Base-by-base conservation (phyloP, 495 filamentous ascomycete genomes). In the Terfezia boudieri region DNA sequence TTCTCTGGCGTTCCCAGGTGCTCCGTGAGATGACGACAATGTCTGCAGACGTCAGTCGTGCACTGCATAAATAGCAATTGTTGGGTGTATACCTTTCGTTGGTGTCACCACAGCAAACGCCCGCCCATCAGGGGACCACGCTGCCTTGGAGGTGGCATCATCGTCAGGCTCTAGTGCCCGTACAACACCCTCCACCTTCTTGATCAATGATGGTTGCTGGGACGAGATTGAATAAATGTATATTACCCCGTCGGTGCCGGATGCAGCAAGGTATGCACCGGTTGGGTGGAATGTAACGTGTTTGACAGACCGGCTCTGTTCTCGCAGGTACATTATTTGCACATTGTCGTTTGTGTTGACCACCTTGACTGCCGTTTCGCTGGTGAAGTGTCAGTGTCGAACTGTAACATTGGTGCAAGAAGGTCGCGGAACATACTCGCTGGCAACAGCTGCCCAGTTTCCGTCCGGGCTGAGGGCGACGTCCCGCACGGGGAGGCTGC, bases 91-190 rank as follows among this genome's bases (percentile, higher is more conserved):
- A 22, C 10, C 36, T 35, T 81, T 71, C 1, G 84, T 89, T 1
- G 81, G 74, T 12, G 92, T 94, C 0, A 86, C 79, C 0, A 80
- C 79, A 9, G 85, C 86, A 67, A 98, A 94, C 6, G 87, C 86
- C 48, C 84, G 77, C 7, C 92, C 89, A 62, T 96, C 92, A 0
- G 92, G 92, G 69, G 95, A 89, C 90, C 90, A 98, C 2, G 79
- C 75, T 23, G 80, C 77, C 63, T 76, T 76, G 9, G 85, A 79
- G 58, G 79, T 89, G 3, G 76, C 73, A 56, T 94, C 85, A 9
- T 78, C 76, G 49, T 89, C 85, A 1, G 77, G 75, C 53, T 96
- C 87, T 0, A 90, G 67, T 48, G 73, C 74, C 54, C 77, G 79
- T 58, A 95, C 87, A 50, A 94, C 69, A 0, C 86, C 89, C 60